Percentiles rank a stretch among this genome's conserved stretches.
Conservation (phyloP, 176 grass and related monocot genomes). For the Secale cereale region DNA sequence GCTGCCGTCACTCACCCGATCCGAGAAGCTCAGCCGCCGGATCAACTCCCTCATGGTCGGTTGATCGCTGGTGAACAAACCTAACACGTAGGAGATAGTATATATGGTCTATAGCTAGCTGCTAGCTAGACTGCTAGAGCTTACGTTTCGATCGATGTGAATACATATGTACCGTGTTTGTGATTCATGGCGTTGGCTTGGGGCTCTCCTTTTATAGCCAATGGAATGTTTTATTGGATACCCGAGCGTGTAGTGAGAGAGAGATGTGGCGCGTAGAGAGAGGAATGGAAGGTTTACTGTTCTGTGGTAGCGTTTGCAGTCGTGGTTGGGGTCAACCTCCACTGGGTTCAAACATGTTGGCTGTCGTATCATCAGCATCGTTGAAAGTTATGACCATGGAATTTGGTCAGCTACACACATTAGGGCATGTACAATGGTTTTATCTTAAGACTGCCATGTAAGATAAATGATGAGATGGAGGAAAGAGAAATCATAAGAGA, state of each 20-base stretch:
- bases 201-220: conserved; percentile 15
- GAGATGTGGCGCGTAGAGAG: not conserved
- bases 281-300: not conserved
- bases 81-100: not conserved
- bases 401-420: too few species aligned
- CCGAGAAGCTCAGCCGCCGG: conserved; percentile 45
- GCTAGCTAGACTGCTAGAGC: not conserved
- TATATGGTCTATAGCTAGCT: not conserved
- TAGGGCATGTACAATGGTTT: too few species aligned
- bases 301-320: not conserved
- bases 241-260: not conserved
- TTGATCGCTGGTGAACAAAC: not conserved
- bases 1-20: conserved; percentile 19
- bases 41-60: conserved; percentile 40
- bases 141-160: not conserved
- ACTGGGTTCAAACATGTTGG: conserved; percentile 24
- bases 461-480: too few species aligned
- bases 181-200: not conserved
- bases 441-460: too few species aligned
- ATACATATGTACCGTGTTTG: not conserved
- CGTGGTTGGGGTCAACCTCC: not conserved
- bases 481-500: too few species aligned
- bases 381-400: too few species aligned
- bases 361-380: conserved; percentile 9
- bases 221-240: not conserved